phyloP scores from a whole-genome alignment of 345 rosid species.

The Eucalyptus grandis region DNA sequence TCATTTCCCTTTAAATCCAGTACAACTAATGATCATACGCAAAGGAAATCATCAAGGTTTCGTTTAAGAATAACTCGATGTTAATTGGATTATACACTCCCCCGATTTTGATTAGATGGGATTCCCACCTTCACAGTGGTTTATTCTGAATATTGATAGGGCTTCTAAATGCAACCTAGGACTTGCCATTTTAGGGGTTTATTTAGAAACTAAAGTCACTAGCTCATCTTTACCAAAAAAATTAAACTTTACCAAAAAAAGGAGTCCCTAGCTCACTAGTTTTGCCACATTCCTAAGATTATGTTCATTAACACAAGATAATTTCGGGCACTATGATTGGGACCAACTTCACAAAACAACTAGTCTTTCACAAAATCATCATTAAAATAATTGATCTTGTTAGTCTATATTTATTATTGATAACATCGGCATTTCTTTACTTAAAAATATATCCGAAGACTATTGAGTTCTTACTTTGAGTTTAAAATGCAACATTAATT shows the following conservation, averaged over 20 bases:
- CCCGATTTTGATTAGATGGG: not conserved
- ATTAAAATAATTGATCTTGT: not conserved
- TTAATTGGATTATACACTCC: not conserved
- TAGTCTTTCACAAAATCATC: not conserved
- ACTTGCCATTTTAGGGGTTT: accelerated
- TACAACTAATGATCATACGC: accelerated
- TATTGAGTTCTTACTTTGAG: not conserved
- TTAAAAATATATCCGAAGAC: accelerated
- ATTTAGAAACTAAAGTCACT: not conserved
- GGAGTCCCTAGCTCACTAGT: accelerated
- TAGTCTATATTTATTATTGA: not conserved
- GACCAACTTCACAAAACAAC: not conserved
- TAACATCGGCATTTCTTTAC: too few species aligned
- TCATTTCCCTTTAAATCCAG: not conserved
- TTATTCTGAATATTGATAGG: accelerated
- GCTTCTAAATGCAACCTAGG: accelerated
- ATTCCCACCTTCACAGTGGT: not conserved
- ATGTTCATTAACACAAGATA: not conserved
- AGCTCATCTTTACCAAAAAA: too few species aligned
- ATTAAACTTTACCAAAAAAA: too few species aligned
- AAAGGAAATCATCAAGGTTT: not conserved
- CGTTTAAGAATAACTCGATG: accelerated
- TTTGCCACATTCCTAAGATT: not conserved
- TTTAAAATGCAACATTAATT: accelerated
- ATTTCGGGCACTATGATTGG: accelerated